Evolutionary conservation across 2,329 filamentous ascomycete species (phyloP), one percentile per base, ranked within the genome.

Genomic region (Arthrobotrys pseudoclavata): DNA sequence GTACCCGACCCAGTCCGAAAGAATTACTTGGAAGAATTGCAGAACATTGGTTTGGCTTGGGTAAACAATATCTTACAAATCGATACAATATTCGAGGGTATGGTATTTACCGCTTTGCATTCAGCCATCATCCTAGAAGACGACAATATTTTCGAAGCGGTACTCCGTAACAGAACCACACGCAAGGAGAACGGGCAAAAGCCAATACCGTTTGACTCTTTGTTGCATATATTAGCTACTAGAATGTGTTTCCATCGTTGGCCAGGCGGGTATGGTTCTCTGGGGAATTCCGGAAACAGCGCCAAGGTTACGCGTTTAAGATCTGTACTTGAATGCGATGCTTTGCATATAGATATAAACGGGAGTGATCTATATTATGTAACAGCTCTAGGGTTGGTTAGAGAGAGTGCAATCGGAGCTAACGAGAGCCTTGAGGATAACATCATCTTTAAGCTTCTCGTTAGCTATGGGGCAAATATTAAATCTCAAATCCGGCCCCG

Each of bases 341-440:
- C 57, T 26, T 47, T 62, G 18, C 12, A 31, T 29, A 45, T 62
- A 2, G 57, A 62, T 18, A 62, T 62, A 22, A 26, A 47, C 13
- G 57, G 22, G 6, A 22, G 22, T 9, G 9, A 47, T 29, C 1
- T 45, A 15, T 7, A 13, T 9, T 37, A 26, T 6, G 0, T 0
- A 4, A 62, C 20, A 6, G 57, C 57, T n/a, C 12, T 62, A 29
- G 57, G 12, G 4, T 2, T 31, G 0, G 20, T 20, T 62, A 22
- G 18, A 31, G 12, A 42, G 6, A 6, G 18, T 18, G 13, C 34
- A 37, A 37, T n/a, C n/a, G n/a, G n/a, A 37, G 12, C 13, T 40
- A 12, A 9, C 31, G 31, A 34, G 7, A 9, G 12, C 37, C 13
- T 12, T 10, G 34, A 42, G 20, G 4, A 40, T n/a, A 4, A 18